Evolutionary conservation across 176 grass and related monocot genomes (phyloP).

Genomic region (Eragrostis nindensis): DNA sequence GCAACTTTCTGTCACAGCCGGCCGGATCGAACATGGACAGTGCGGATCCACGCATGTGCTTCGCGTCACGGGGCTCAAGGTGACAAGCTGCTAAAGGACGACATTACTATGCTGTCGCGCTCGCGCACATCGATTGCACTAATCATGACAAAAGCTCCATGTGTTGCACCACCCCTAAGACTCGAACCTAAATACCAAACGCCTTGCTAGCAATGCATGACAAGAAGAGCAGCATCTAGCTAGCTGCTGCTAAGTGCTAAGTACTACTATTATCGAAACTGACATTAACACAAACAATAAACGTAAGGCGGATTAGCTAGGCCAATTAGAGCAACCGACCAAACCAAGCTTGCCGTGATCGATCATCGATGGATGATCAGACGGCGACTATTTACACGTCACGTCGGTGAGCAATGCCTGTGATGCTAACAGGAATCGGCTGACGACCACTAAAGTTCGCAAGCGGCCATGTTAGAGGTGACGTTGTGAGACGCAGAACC

Average conservation of each 20-base stretch:
- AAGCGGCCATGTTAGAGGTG: neutral
- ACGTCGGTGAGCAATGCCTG: neutral
- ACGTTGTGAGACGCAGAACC: neutral
- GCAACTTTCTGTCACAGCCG: neutral
- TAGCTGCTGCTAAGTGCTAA: no score
- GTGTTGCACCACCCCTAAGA: neutral
- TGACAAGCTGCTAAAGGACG: neutral
- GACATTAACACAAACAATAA: neutral
- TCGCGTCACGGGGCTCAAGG: conserved; percentile 46
- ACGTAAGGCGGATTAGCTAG: no score
- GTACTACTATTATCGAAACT: neutral
- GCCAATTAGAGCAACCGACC: no score
- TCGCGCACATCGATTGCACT: neutral
- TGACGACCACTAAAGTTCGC: neutral
- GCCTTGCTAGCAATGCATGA: neutral
- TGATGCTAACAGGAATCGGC: neutral
- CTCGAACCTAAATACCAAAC: neutral
- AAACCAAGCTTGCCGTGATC: neutral
- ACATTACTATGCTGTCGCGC: neutral
- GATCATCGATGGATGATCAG: neutral
- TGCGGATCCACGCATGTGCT: conserved; percentile 32
- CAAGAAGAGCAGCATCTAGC: neutral
- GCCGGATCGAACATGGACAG: conserved; percentile 23
- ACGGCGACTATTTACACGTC: neutral
- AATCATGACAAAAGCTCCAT: conserved; percentile 5